These are phyloP conservation scores for Didymella arachidicola DNA, from an alignment of 2,329 filamentous ascomycete genomes.

Conservation along the genomic window DNA sequence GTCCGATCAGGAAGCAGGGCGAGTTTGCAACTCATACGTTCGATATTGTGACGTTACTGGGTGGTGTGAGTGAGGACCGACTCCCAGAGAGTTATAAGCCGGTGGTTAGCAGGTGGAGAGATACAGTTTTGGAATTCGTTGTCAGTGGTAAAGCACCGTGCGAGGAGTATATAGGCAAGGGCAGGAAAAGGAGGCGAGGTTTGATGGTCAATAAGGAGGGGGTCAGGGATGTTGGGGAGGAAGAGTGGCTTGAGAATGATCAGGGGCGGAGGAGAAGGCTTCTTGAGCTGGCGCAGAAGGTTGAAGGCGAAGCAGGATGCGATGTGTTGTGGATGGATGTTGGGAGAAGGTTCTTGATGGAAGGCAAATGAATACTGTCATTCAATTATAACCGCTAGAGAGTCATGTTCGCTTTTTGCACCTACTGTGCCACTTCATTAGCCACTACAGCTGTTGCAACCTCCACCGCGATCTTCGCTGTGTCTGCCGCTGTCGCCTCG, in stretches of 20 bases:
- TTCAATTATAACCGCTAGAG: neutral
- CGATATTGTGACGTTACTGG: slow-evolving; percentile 28
- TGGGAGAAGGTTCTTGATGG: slow-evolving; percentile 29
- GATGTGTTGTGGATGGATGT: slow-evolving; percentile 30
- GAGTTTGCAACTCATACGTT: slow-evolving; percentile 30
- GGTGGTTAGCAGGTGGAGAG: slow-evolving; percentile 19
- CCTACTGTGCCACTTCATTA: slow-evolving; percentile 8
- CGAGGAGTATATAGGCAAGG: slow-evolving; percentile 9
- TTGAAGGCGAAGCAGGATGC: slow-evolving; percentile 19
- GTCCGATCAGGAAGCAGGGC: slow-evolving; percentile 21
- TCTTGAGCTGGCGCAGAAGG: slow-evolving; percentile 21
- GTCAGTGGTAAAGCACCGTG: slow-evolving; percentile 20
- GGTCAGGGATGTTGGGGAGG: slow-evolving; percentile 20
- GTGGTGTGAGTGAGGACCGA: slow-evolving; percentile 23
- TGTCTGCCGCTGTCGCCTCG: slow-evolving; percentile 14
- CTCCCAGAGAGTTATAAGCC: slow-evolving; percentile 20
- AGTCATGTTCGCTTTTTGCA: neutral
- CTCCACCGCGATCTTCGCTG: slow-evolving; percentile 8
- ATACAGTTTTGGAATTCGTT: slow-evolving; percentile 26
- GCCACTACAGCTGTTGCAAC: neutral
- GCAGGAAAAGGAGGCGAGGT: neutral
- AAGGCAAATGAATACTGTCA: slow-evolving; percentile 21
- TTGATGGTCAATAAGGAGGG: slow-evolving; percentile 22
- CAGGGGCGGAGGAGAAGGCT: slow-evolving; percentile 17
- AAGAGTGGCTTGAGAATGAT: slow-evolving; percentile 20